A percentile compares a stretch with the other conserved stretches of the same genome.
phyloP scores from a whole-genome alignment of 441 rosid species.

The Gossypium laxum region DNA sequence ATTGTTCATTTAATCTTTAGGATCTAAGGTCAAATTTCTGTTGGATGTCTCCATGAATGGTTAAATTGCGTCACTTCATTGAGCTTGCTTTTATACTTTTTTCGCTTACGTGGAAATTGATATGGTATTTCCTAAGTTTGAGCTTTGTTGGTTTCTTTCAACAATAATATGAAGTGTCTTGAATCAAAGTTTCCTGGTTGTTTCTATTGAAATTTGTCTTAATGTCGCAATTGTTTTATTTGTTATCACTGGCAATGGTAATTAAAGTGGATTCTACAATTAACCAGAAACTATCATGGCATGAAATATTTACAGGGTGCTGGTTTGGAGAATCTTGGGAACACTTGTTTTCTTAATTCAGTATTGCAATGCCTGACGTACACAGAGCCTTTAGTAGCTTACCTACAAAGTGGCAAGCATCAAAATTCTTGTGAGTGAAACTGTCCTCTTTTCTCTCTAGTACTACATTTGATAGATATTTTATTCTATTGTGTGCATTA shows the following conservation, averaged over 20 bases:
- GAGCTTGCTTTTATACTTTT: neutral
- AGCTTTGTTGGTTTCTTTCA: neutral
- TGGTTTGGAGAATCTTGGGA: slow-evolving; percentile 83
- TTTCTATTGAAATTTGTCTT: neutral
- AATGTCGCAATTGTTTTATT: neutral
- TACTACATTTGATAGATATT: neutral
- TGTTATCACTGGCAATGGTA: neutral
- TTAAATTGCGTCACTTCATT: neutral
- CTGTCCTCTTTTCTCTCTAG: neutral
- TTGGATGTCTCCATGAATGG: neutral
- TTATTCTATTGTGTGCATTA: neutral
- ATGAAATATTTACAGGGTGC: slow-evolving; percentile 58
- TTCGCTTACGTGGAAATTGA: neutral
- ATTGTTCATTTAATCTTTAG: neutral
- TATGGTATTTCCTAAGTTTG: neutral
- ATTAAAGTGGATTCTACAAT: neutral
- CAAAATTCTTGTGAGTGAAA: slow-evolving; percentile 60
- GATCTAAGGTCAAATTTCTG: neutral
- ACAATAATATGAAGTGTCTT: neutral
- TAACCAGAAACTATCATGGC: neutral
- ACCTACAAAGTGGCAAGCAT: slow-evolving; percentile 72
- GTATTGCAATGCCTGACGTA: slow-evolving; percentile 87
- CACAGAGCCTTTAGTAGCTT: slow-evolving; percentile 88
- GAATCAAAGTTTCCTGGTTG: neutral
- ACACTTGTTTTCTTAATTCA: slow-evolving; percentile 89